Base-by-base conservation (phyloP, 208 protist species). In the Acanthamoeba culbertsoni region DNA sequence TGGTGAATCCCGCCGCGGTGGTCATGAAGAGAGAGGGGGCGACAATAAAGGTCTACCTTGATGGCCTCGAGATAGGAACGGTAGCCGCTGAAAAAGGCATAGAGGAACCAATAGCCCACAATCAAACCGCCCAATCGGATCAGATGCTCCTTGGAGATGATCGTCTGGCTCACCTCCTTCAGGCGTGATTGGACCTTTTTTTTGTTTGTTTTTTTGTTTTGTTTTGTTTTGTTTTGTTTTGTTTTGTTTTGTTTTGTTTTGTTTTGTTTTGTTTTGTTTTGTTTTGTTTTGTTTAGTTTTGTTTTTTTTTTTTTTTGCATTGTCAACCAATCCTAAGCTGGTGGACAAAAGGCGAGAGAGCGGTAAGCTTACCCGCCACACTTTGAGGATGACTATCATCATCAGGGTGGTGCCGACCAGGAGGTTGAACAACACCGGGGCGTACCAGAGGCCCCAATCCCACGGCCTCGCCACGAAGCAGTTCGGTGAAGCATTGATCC, bases 381-480 rank as follows among this genome's bases (percentile, higher is more conserved):
- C 82, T 35, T 65, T 62, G 14, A 90, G 0, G 35, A 90, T 65
- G 51, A 68, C 57, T 6, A 68, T 48, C 16, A 6, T n/a, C 82
- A 90, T 68, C 82, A 90, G 33, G 8, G n/a, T 46, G 16, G 82
- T 90, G 2, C 82, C 82, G 2, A 90, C 82, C 0, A 90, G 2
- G 6, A 71, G 82, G 28, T 90, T 90, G 57, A 90, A 90, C 7
- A 90, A 16, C 45, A 90, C 82, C 65, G 82, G 37, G 20, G 35
- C 33, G 37, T 90, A 90, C 48, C 57, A 90, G 51, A 90, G 82
- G 0, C 48, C 82, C 82, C 82, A 90, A 20, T 90, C 82, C 48
- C 51, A 90, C 5, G 82, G 82, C 7, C 0, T 1, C 0, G 23
- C 33, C 3, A 65, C 18, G 33, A 43, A 45, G 53, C 82, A 90